Conservation (phyloP, 208 protist genomes). For the Trypanosoma melophagium region DNA sequence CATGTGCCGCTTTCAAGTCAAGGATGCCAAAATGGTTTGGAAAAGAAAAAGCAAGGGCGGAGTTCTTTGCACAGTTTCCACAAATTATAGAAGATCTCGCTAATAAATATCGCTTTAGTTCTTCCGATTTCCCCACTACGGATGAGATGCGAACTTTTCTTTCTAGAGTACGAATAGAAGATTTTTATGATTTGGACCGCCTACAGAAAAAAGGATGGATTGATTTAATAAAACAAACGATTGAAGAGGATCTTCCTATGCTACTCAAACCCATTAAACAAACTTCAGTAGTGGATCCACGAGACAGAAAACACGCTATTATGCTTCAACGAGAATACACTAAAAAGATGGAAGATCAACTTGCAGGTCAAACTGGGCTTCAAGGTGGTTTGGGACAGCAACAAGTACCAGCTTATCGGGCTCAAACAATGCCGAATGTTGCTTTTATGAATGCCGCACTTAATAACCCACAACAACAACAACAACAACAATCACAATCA, state of each 20-base stretch:
- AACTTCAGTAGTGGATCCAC: conserved; percentile 48
- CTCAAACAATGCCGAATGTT: conserved; percentile 30
- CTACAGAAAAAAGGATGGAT: conserved; percentile 52
- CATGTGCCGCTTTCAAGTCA: conserved; percentile 62
- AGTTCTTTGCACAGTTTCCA: conserved; percentile 57
- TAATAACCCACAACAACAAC: conserved; percentile 4
- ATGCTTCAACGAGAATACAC: conserved; percentile 38
- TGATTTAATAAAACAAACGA: conserved; percentile 38
- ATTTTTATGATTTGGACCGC: conserved; percentile 60
- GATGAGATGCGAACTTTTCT: conserved; percentile 45
- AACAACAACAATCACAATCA: not conserved
- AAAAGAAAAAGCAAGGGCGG: conserved; percentile 68
- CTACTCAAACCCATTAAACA: conserved; percentile 76
- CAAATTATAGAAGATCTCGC: conserved; percentile 52
- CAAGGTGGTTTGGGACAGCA: conserved; percentile 30
- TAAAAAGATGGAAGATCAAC: conserved; percentile 27
- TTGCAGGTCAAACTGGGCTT: conserved; percentile 25
- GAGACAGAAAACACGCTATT: conserved; percentile 40
- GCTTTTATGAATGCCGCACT: conserved; percentile 14
- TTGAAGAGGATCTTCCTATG: conserved; percentile 66
- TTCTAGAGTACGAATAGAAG: conserved; percentile 27
- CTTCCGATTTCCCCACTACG: conserved; percentile 45
- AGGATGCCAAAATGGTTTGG: conserved; percentile 83
- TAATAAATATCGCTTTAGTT: conserved; percentile 50
- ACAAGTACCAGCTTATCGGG: not conserved